These are phyloP conservation scores for Cladophialophora bantiana DNA, from an alignment of 2,329 filamentous ascomycete genomes.

Conservation along the genomic window DNA sequence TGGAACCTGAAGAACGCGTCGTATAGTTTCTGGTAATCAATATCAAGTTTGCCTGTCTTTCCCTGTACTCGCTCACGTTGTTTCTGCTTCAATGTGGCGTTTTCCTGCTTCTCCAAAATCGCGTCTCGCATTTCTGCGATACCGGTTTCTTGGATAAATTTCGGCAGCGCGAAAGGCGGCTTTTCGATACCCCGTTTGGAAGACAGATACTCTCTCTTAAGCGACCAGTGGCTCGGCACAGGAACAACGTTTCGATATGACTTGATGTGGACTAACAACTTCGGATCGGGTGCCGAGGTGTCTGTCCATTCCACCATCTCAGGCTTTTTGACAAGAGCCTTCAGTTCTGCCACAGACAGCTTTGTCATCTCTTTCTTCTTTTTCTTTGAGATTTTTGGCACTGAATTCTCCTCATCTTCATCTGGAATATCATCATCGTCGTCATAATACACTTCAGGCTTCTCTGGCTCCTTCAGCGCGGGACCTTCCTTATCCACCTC, in stretches of 20 bases:
- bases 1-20: conserved; percentile 98
- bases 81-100: conserved; percentile 91
- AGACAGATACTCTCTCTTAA: conserved; percentile 96
- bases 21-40: conserved; percentile 97
- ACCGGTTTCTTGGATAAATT: conserved; percentile 96
- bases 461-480: conserved; percentile 71
- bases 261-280: conserved; percentile 91
- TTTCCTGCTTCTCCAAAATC: conserved; percentile 91
- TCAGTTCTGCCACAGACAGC: conserved; percentile 92
- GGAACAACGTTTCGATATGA: conserved; percentile 94
- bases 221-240: conserved; percentile 90
- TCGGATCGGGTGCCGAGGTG: conserved; percentile 86
- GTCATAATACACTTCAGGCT: conserved; percentile 83
- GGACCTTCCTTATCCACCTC: conserved; percentile 68
- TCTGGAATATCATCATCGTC: conserved; percentile 87
- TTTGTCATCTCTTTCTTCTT: conserved; percentile 91
- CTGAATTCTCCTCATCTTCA: conserved; percentile 76
- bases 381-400: conserved; percentile 86
- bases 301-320: conserved; percentile 99
- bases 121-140: conserved; percentile 98
- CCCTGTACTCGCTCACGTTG: conserved; percentile 92
- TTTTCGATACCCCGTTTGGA: conserved; percentile 98
- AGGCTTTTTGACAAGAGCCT: conserved; percentile 86
- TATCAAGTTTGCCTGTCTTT: conserved; percentile 96
- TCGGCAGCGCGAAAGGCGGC: conserved; percentile 86